Percentiles rank a stretch among this genome's conserved stretches.
Evolutionary conservation across 192 early-diverging fungal genomes (phyloP).

Genomic region (Chytriomyces sp.): DNA sequence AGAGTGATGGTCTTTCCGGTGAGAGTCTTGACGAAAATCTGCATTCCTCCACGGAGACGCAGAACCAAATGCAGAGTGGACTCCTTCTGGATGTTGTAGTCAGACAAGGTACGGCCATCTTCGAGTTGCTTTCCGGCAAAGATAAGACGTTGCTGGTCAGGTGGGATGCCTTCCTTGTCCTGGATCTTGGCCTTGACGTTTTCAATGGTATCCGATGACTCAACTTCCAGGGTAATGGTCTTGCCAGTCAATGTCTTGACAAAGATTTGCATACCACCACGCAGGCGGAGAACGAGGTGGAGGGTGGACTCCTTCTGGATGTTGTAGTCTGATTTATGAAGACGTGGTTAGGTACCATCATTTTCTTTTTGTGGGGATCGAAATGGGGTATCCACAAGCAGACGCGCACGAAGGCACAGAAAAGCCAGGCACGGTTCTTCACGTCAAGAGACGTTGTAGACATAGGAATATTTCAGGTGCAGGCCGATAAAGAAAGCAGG

Average conservation of each 20-base stretch:
- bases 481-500: neutral
- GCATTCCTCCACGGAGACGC: no score
- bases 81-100: slow-evolving; percentile 78
- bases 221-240: slow-evolving; percentile 81
- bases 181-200: slow-evolving; percentile 82
- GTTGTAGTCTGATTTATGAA: slow-evolving; percentile 60
- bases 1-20: no score
- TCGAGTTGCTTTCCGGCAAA: slow-evolving; percentile 82
- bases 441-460: neutral
- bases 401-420: neutral
- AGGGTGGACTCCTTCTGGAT: slow-evolving; percentile 76
- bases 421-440: neutral
- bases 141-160: slow-evolving; percentile 78
- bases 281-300: slow-evolving; percentile 69
- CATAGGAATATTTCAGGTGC: neutral
- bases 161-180: slow-evolving; percentile 78
- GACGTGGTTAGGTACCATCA: slow-evolving; percentile 60
- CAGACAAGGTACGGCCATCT: slow-evolving; percentile 69
- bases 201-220: slow-evolving; percentile 77
- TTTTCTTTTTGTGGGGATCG: neutral
- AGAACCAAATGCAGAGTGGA: slow-evolving; percentile 72
- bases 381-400: neutral
- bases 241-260: slow-evolving; percentile 92
- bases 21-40: no score
- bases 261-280: slow-evolving; percentile 73